Base-by-base conservation (phyloP, 2,329 filamentous ascomycete genomes). In the Calonectria pseudoreteaudii region DNA sequence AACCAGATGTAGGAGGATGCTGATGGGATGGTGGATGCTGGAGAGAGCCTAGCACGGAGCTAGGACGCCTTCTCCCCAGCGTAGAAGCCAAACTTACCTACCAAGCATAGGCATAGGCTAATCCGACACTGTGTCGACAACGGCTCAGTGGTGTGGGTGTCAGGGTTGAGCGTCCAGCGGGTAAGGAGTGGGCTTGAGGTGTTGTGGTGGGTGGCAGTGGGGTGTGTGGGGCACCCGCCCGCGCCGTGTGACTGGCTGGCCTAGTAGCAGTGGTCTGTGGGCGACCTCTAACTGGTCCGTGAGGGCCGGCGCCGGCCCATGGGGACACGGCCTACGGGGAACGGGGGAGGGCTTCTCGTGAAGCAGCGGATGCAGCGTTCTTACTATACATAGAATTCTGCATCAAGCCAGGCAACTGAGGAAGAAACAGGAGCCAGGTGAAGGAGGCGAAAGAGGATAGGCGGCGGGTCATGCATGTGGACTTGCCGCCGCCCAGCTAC, bases 181-280 rank as follows among this genome's bases (percentile, higher is more conserved):
- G 44, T 47, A 36, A 11, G 41, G 56, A 52, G 67, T 69, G 67
- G 56, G 31, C 30, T 52, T 20, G 62, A 47, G 69, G 52, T 38
- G 71, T 36, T 50, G 28, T 66, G 49, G 66, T 68, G 70, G 65
- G 70, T 72, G 65, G 38, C 28, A 64, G 64, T 38, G 64, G 44
- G 34, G 49, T 52, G 49, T 52, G 56, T 64, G 53, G 65, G 58
- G 58, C 49, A 18, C 30, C 68, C 71, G 71, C 66, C 72, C 71
- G 75, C 71, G 70, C 70, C 75, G 75, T 71, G 71, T 76, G 72
- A 76, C 70, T 77, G 78, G 78, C 70, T 74, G 69, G 62, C 60
- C 71, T 75, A 75, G 53, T 72, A 68, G 72, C 66, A 75, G 72
- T 60, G 75, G 74, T 70, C 76, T 78, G 77, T 50, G 49, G 62